phyloP scores from a whole-genome alignment of 768 basidiomycete genomes.

The Auriculariales sp. region DNA sequence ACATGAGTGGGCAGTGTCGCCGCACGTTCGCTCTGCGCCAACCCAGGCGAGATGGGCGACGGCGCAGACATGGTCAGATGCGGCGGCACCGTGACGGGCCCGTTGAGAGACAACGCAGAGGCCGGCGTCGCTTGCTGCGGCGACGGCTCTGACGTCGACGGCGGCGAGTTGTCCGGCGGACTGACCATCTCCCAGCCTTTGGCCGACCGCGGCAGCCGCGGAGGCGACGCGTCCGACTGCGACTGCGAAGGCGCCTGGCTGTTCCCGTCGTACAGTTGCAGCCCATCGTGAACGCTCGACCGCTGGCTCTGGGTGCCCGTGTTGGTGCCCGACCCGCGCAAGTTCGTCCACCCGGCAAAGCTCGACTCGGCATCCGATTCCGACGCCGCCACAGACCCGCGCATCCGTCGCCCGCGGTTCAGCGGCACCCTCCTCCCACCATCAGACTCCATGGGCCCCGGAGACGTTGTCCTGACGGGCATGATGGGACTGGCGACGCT shows the following conservation, averaged over 20 bases:
- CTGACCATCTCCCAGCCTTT: not conserved
- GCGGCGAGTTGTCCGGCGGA: not conserved
- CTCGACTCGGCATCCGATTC: not conserved
- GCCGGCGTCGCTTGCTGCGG: too few relatives aligned
- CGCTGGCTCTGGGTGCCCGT: not conserved
- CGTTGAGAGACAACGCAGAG: too few relatives aligned
- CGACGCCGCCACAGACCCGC: not conserved
- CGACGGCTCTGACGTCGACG: not conserved
- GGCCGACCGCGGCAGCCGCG: not conserved
- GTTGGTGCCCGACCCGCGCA: not conserved
- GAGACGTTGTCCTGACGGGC: not conserved
- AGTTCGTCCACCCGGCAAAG: too few relatives aligned
- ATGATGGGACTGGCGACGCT: not conserved
- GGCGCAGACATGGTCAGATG: too few relatives aligned
- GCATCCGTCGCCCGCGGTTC: not conserved
- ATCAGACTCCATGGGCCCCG: not conserved
- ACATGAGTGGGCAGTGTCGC: not conserved
- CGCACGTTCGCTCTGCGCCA: not conserved
- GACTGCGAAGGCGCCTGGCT: not conserved
- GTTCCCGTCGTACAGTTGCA: too few relatives aligned
- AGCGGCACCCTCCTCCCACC: not conserved
- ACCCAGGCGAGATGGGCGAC: too few relatives aligned
- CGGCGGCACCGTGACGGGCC: too few relatives aligned
- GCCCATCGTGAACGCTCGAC: not conserved
- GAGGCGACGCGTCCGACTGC: not conserved